Evolutionary conservation across 1,284 basidiomycete species (phyloP), one percentile per base, ranked within the genome.

Genomic region (Rhodotorula glutinis): DNA sequence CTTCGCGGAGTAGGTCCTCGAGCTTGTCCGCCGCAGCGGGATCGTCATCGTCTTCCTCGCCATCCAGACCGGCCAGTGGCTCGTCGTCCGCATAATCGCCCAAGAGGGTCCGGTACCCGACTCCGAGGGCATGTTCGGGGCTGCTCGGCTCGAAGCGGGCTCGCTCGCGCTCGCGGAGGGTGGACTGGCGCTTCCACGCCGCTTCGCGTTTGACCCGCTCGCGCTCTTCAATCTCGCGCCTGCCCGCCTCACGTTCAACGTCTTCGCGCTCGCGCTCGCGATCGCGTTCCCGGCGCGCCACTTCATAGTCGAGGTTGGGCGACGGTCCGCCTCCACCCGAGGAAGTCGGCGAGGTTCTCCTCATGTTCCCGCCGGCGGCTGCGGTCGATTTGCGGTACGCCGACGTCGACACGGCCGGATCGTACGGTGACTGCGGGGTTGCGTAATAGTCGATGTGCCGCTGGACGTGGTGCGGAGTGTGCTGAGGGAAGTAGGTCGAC

Each of bases 201-300:
- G 62, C 58, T 44, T 69, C 67, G 54, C 63, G 67, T 51, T 58
- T 60, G 44, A 60, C 63, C 40, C 66, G 58, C 23, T 40, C 30
- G 4, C 58, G 52, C 13, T 63, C 53, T 53, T 68, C 66, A 33
- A 69, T 66, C 53, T 69, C 67, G 38, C 55, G 57, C 58, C 51
- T 51, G 9, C 63, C 61, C 17, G 25, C 29, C 21, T 62, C 60
- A 17, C 54, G 57, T 60, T 65, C 60, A 9, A 29, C 23, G 25
- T 64, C 44, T 51, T 58, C 38, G 2, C 27, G n/a, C 43, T 65
- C 59, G 13, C 57, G 43, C 43, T 58, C 38, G 2, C 27, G n/a
- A 33, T 65, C 59, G 13, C 57, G 43, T 41, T 53, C 52, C 25
- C 59, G 16, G 16, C 43, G n/a, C 4, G 11, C 27, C 11, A 17